These are phyloP conservation scores for Myrica gale DNA, from an alignment of 306 rosid species.

Conservation along the genomic window DNA sequence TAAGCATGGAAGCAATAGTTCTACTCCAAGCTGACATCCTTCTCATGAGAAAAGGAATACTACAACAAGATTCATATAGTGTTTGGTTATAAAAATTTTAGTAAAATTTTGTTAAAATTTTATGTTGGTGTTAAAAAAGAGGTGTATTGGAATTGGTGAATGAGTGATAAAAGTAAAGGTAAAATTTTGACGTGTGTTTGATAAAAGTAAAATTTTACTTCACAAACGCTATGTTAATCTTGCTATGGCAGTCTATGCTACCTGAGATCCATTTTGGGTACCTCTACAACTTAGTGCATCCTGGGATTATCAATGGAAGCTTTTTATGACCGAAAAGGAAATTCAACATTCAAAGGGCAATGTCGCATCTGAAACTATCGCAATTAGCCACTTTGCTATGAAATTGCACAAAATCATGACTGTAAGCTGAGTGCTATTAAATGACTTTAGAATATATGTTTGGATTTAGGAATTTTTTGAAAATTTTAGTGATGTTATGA, in stretches of 20 bases:
- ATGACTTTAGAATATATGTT: neutral
- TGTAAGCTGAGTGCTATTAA: neutral
- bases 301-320: neutral
- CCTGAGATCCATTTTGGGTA: neutral
- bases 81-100: too few species aligned
- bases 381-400: neutral
- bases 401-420: neutral
- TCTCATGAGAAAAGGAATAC: neutral
- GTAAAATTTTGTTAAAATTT: too few species aligned
- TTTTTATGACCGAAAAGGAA: neutral
- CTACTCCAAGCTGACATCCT: neutral
- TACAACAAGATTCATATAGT: neutral
- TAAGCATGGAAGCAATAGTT: neutral
- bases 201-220: too few species aligned
- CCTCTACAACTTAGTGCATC: neutral
- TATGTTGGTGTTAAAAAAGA: too few species aligned
- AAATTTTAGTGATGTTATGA: too few species aligned
- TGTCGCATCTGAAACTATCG: neutral
- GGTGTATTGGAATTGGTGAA: too few species aligned
- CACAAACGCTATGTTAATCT: too few species aligned
- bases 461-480: too few species aligned
- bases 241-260: neutral
- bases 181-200: too few species aligned
- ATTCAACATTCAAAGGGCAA: neutral
- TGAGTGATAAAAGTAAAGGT: too few species aligned